Evolutionary conservation across 345 rosid species (phyloP).

Genomic region (Heritiera fomes): DNA sequence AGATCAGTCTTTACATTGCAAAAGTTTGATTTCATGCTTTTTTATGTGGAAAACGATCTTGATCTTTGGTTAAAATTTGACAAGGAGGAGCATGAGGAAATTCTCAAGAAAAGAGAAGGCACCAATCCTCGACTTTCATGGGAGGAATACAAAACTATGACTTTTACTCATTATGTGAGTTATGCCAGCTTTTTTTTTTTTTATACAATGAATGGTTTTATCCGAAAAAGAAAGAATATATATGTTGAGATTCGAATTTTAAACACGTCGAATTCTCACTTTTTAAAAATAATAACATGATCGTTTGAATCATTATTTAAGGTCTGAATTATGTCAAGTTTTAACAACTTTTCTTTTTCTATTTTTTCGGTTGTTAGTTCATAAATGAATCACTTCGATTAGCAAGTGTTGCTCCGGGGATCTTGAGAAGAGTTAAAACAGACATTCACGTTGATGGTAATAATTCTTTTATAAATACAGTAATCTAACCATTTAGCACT

Average conservation of each 20-base stretch:
- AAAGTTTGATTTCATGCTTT: not conserved
- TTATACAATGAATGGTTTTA: not conserved
- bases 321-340: too few species aligned
- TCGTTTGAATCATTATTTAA: too few species aligned
- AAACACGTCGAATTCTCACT: too few species aligned
- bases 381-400: conserved; percentile 22
- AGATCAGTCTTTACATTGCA: not conserved
- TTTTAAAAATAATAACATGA: too few species aligned
- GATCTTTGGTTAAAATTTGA: not conserved
- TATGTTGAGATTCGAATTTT: too few species aligned
- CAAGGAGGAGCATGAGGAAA: conserved; percentile 25
- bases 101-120: conserved; percentile 13
- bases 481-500: too few species aligned
- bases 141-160: conserved; percentile 31
- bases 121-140: conserved; percentile 15
- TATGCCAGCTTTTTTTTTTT: not conserved
- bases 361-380: not conserved
- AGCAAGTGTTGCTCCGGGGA: conserved; percentile 18
- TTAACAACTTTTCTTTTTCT: too few species aligned
- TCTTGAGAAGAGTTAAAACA: conserved; percentile 17
- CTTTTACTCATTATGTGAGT: conserved; percentile 28
- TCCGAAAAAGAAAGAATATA: too few species aligned
- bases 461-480: too few species aligned
- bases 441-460: conserved; percentile 23
- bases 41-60: not conserved